phyloP scores from a whole-genome alignment of 176 grass and related monocot species.

The Raddia distichophylla region DNA sequence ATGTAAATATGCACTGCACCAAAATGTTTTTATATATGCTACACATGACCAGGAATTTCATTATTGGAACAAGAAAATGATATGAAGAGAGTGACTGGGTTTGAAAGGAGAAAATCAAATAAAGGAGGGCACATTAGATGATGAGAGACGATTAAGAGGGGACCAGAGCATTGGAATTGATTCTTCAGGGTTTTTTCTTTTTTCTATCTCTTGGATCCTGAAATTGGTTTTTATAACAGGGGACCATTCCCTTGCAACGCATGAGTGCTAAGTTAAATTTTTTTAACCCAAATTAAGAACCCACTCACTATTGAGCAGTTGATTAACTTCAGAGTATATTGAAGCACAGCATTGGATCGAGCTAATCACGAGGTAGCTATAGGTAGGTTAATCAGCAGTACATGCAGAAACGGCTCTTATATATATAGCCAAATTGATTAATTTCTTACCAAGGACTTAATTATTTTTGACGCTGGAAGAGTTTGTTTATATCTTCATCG shows the following conservation, averaged over 20 bases:
- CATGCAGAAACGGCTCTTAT: background rate
- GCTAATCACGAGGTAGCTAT: background rate
- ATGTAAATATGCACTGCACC: background rate
- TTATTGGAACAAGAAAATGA: background rate
- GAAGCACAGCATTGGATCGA: background rate
- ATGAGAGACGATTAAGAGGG: background rate
- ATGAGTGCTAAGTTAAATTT: background rate
- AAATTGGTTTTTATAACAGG: slow-evolving; percentile 21
- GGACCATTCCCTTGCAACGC: slow-evolving; percentile 14
- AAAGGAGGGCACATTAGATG: background rate
- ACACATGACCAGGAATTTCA: background rate
- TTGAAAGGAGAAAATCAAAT: background rate
- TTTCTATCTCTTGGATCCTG: slow-evolving; percentile 32
- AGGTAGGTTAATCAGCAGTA: background rate
- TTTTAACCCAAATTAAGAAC: background rate
- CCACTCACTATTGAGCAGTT: background rate
- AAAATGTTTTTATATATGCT: background rate
- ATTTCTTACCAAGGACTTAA: too few relatives aligned
- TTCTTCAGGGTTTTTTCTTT: slow-evolving; percentile 32
- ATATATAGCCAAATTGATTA: background rate
- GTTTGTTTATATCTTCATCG: too few relatives aligned
- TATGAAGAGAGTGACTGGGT: background rate
- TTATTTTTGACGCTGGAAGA: too few relatives aligned
- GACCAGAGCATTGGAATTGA: slow-evolving; percentile 41
- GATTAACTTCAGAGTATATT: slow-evolving; percentile 4